Conservation (phyloP, 306 rosid species). For the Cajanus cajan region DNA sequence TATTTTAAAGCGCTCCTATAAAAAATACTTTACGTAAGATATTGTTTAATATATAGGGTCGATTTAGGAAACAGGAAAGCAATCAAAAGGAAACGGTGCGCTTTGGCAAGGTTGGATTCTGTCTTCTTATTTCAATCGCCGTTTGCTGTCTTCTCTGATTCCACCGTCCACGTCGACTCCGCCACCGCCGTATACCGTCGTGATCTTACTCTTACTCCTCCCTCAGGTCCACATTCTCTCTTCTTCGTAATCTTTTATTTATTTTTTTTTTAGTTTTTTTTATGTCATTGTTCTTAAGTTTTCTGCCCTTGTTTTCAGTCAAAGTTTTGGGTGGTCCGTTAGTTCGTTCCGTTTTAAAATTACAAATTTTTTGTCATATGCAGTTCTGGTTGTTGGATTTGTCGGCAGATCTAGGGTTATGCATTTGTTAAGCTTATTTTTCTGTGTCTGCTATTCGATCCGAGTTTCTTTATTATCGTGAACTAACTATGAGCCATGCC, state of each 20-base stretch:
- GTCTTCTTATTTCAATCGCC: background rate
- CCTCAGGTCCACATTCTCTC: constrained; percentile 10
- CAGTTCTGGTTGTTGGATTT: background rate
- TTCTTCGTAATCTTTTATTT: background rate
- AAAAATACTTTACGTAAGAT: too few species aligned
- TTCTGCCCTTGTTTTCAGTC: background rate
- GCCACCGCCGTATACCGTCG: background rate
- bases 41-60: too few species aligned
- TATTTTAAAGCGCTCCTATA: too few species aligned
- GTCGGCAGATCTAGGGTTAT: constrained; percentile 18
- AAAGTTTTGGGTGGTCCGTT: background rate
- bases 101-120: background rate
- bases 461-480: background rate
- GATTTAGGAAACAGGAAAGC: too few species aligned
- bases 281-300: background rate
- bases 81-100: background rate
- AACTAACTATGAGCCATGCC: background rate
- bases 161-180: background rate
- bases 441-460: background rate
- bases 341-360: background rate
- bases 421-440: background rate
- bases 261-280: background rate
- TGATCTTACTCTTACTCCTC: background rate
- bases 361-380: background rate
- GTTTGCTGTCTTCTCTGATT: background rate